phyloP scores from a whole-genome alignment of 805 yeast species.

The Candida nonsorbophila region DNA sequence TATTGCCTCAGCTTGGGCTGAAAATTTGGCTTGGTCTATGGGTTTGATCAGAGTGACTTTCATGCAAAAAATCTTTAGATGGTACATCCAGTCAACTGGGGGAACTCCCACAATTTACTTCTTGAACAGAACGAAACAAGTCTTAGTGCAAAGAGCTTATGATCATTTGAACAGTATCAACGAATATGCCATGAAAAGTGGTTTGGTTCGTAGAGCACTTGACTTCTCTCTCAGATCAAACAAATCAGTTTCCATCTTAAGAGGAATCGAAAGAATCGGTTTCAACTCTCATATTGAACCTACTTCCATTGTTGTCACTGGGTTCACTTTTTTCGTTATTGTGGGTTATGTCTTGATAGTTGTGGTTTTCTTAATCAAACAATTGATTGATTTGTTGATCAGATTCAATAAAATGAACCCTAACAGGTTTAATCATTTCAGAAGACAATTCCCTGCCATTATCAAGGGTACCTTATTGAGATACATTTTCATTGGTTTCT shows the following conservation, averaged over 20 bases:
- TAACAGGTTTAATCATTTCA: constrained; percentile 42
- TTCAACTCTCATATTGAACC: constrained; percentile 72
- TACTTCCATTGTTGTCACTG: constrained; percentile 79
- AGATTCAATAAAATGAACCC: constrained; percentile 48
- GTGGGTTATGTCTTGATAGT: constrained; percentile 70
- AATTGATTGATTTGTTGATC: constrained; percentile 42
- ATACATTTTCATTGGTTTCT: constrained; percentile 78
- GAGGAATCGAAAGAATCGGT: constrained; percentile 87
- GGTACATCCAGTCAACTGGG: constrained; percentile 87
- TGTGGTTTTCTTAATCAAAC: constrained; percentile 50
- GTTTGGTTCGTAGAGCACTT: constrained; percentile 18
- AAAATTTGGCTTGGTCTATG: constrained; percentile 92
- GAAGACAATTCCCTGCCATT: constrained; percentile 51
- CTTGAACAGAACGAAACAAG: constrained; percentile 54
- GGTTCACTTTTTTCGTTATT: constrained; percentile 78
- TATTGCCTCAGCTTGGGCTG: constrained; percentile 88
- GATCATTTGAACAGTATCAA: constrained; percentile 22
- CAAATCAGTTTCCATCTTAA: constrained; percentile 55
- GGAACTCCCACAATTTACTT: constrained; percentile 73
- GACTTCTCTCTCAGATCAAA: constrained; percentile 46
- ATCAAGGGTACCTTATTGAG: constrained; percentile 77
- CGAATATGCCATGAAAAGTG: constrained; percentile 8
- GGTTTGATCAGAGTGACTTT: constrained; percentile 74
- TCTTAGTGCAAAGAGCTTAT: constrained; percentile 69
- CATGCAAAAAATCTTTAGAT: constrained; percentile 80